Evolutionary conservation across 805 yeast genomes (phyloP).

Genomic region (Saccharomycopsis babjevae): DNA sequence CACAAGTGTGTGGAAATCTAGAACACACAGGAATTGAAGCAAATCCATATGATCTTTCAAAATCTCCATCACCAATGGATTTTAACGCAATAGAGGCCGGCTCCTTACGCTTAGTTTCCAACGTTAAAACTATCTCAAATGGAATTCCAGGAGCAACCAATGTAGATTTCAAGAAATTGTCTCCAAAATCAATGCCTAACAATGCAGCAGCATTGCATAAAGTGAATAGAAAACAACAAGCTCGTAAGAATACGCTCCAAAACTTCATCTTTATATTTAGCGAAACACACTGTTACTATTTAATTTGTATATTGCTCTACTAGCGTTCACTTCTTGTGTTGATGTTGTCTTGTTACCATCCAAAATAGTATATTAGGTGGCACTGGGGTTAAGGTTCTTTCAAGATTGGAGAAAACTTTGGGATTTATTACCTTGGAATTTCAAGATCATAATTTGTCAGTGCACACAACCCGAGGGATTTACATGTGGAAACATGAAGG

Average conservation of each 20-base stretch:
- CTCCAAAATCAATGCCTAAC: constrained; percentile 83
- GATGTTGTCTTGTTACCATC: background rate
- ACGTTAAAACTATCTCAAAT: constrained; percentile 78
- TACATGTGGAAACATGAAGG: background rate
- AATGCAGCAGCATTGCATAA: constrained; percentile 43
- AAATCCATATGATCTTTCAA: constrained; percentile 72
- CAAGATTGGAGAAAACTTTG: background rate
- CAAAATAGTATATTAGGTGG: background rate
- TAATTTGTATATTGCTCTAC: background rate
- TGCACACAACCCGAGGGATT: no score
- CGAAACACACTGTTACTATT: background rate
- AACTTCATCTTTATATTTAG: background rate
- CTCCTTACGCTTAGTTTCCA: constrained; percentile 89
- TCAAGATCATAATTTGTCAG: no score
- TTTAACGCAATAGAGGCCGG: constrained; percentile 65
- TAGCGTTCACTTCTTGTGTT: background rate
- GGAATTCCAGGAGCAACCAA: constrained; percentile 86
- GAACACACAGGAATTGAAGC: constrained; percentile 60
- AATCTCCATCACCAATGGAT: constrained; percentile 28
- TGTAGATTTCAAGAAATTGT: constrained; percentile 77
- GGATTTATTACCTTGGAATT: no score
- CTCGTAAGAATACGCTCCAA: background rate
- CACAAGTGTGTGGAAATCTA: constrained; percentile 62
- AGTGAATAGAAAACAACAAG: constrained; percentile 13
- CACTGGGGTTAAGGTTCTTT: background rate